phyloP scores from a whole-genome alignment of 2,329 filamentous ascomycete genomes.

The Lecanicillium sp. region DNA sequence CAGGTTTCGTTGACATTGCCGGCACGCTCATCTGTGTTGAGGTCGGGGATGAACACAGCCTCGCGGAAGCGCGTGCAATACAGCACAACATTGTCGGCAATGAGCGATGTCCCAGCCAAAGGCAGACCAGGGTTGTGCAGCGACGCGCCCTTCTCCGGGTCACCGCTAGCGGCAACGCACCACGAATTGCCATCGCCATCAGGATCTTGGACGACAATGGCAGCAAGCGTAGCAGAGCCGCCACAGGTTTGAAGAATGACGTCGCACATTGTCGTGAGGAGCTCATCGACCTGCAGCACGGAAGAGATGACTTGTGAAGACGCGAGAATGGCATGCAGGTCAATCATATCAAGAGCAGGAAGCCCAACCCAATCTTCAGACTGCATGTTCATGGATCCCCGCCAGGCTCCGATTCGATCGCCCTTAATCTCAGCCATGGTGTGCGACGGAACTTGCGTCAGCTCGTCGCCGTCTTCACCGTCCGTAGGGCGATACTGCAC shows the following conservation, averaged over 20 bases:
- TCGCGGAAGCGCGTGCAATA: constrained; percentile 74
- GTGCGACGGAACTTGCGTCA: constrained; percentile 33
- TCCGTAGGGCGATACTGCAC: constrained; percentile 43
- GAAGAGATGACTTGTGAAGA: constrained; percentile 76
- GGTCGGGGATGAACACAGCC: constrained; percentile 64
- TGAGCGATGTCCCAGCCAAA: constrained; percentile 55
- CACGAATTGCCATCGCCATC: constrained; percentile 37
- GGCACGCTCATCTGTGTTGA: constrained; percentile 69
- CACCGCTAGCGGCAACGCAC: constrained; percentile 67
- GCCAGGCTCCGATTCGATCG: constrained; percentile 56
- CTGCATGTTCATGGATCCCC: constrained; percentile 48
- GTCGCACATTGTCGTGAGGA: constrained; percentile 74
- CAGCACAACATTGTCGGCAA: constrained; percentile 70
- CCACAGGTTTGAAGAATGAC: constrained; percentile 74
- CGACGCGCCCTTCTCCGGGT: constrained; percentile 60
- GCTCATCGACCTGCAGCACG: constrained; percentile 65
- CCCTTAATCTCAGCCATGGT: constrained; percentile 43
- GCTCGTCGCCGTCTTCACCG: constrained; percentile 35
- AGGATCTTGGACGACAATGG: constrained; percentile 66
- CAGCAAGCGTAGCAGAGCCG: constrained; percentile 60
- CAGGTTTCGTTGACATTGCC: constrained; percentile 66
- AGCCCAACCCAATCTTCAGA: constrained; percentile 54
- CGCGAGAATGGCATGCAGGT: constrained; percentile 69
- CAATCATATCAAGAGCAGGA: constrained; percentile 75
- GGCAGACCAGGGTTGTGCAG: constrained; percentile 60